Evolutionary conservation across 2,329 filamentous ascomycete species (phyloP), one percentile per base, ranked within the genome.

Genomic region (Ophiostoma sp.): DNA sequence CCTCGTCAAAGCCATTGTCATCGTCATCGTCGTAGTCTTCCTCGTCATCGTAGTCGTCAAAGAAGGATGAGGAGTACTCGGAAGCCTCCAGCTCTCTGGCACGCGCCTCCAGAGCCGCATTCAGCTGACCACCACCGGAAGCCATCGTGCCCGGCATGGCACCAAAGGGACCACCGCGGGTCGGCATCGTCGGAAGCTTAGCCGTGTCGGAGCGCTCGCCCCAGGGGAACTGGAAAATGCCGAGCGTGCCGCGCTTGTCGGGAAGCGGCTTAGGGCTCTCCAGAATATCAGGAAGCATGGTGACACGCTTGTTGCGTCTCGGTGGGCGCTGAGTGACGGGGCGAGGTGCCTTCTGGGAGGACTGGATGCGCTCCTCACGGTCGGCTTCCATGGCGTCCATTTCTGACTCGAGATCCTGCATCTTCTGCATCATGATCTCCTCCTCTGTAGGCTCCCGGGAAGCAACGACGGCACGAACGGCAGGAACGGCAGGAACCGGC

Each of bases 221-320:
- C 88, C 88, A 91, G 2, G 89, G 88, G 76, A 91, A 91, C 77
- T 90, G 87, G 81, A 90, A 91, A 77, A 91, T 87, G 5, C 89
- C 89, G 22, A 91, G 83, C 12, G 88, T 90, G 15, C 85, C 88
- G 57, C 85, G 84, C 80, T 87, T 88, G 78, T 89, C 83, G 4
- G 86, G 85, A 4, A 91, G 81, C 48, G 88, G 89, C 77, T 87
- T 81, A 3, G 89, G 89, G 75, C 85, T 89, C 78, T 91, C 89
- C 45, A 90, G 78, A 74, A 91, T 91, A 78, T 91, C 89, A 17
- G 89, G 88, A 5, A 91, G 84, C 63, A 86, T 78, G 8, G 88
- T 89, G n/a, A 89, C 81, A 57, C 88, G 86, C 79, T 83, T 88
- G 78, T 82, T 88, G 72, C 84, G 86, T 59, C 89, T 83, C 17